Percentiles rank a stretch among this genome's conserved stretches.
Evolutionary conservation across 2,329 filamentous ascomycete genomes (phyloP).

Genomic region (Beauveria asiatica): DNA sequence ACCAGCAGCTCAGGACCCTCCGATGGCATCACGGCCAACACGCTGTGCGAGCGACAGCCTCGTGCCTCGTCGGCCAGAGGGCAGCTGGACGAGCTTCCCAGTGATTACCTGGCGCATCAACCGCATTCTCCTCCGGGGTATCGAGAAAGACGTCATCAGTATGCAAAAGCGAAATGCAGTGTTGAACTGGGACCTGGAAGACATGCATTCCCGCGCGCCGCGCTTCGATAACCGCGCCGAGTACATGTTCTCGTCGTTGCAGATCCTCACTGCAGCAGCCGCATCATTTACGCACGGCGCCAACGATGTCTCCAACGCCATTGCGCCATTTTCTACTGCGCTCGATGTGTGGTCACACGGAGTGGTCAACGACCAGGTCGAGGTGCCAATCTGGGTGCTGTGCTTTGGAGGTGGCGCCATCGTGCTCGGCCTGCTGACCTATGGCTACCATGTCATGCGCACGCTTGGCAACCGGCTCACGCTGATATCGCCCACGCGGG

Average conservation of each 20-base stretch:
- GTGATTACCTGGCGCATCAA: slow-evolving; percentile 34
- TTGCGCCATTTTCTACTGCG: slow-evolving; percentile 43
- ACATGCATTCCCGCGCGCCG: slow-evolving; percentile 39
- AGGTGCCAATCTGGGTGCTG: slow-evolving; percentile 41
- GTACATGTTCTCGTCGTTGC: slow-evolving; percentile 40
- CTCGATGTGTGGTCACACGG: slow-evolving; percentile 41
- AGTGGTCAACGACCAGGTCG: slow-evolving; percentile 24
- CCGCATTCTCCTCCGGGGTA: slow-evolving; percentile 34
- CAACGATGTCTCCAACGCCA: slow-evolving; percentile 46
- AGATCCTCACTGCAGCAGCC: slow-evolving; percentile 42
- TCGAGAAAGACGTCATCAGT: slow-evolving; percentile 39
- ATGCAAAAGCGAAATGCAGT: slow-evolving; percentile 38
- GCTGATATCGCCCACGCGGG: slow-evolving; percentile 43
- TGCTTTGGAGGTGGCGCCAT: slow-evolving; percentile 39
- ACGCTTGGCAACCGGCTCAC: slow-evolving; percentile 48
- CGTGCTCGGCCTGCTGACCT: slow-evolving; percentile 51
- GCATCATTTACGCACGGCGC: slow-evolving; percentile 49
- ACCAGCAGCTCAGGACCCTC: slow-evolving; percentile 20
- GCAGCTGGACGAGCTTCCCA: slow-evolving; percentile 31
- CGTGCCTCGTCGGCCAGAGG: slow-evolving; percentile 25
- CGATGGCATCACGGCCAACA: not conserved
- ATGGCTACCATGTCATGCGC: slow-evolving; percentile 56
- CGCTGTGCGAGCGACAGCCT: slow-evolving; percentile 15
- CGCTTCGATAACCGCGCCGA: slow-evolving; percentile 47
- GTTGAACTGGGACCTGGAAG: slow-evolving; percentile 38